Base-by-base conservation (phyloP, 192 early-diverging fungal species). In the Podila epicladia region DNA sequence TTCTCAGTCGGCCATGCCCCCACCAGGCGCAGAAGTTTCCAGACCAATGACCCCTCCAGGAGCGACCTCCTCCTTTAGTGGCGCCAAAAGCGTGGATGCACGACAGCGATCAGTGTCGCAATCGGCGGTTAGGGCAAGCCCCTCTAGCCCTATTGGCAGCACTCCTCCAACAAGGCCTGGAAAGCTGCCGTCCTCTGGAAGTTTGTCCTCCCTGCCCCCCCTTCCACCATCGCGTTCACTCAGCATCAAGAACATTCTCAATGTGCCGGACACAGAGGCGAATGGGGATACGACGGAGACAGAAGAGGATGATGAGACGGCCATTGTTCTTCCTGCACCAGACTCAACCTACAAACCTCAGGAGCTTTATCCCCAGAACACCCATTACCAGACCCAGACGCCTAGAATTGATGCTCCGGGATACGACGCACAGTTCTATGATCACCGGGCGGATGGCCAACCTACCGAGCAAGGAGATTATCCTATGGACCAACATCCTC, bases 231-330 rank as follows among this genome's bases (percentile, higher is more conserved):
- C 70, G 22, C 64, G 71, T 5, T 69, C 77, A 5, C 67, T 72
- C 22, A 79, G 76, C 35, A 9, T 80, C n/a, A 69, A 69, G 31
- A 80, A 80, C 22, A 67, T 80, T 45, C 61, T 80, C 22, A 80
- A 80, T 15, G 49, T n/a, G 22, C 45, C 45, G 37, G 77, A 80
- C 22, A 22, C 51, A 35, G 77, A 73, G 11, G 28, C 7, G 48
- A 29, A 62, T 22, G 38, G 31, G 13, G 60, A 72, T 5, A 49
- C 41, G 15, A 28, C 51, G 4, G 60, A 68, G 4, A 67, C 35
- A 3, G 51, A 72, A 24, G 69, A 68, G 53, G 61, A 58, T 5
- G 53, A 58, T 0, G 60, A 55, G 2, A 8, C 49, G 9, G n/a
- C 45, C 9, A 12, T 62, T 9, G 35, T 57, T 11, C 41, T 26